Conservation (phyloP, 352 stramenopile genomes). For the Phytophthora tubulina region DNA sequence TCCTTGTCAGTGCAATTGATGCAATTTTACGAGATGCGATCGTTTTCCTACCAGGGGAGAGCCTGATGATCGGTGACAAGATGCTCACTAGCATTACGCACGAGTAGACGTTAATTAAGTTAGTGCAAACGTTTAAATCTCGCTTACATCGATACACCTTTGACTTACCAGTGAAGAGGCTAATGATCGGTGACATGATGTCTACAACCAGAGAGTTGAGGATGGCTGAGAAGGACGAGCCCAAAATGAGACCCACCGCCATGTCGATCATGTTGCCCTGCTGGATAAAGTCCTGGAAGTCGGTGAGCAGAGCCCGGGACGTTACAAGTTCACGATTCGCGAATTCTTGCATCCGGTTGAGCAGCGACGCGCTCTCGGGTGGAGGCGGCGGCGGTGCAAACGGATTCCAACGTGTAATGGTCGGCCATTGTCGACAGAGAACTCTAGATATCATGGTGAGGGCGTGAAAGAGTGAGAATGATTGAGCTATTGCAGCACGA, state of each 20-base stretch:
- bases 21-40: too few relatives aligned
- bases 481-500: too few relatives aligned
- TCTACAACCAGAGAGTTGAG: slow-evolving; percentile 70
- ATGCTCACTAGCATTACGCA: too few relatives aligned
- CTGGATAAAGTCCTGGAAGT: slow-evolving; percentile 75
- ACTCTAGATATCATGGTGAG: too few relatives aligned
- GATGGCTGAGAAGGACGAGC: slow-evolving; percentile 64
- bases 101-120: too few relatives aligned
- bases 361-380: background rate
- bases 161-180: slow-evolving; percentile 58
- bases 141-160: too few relatives aligned
- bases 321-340: background rate
- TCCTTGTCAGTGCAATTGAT: too few relatives aligned
- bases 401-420: background rate
- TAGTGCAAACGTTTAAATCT: too few relatives aligned
- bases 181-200: slow-evolving; percentile 65
- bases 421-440: too few relatives aligned
- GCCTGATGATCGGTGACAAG: too few relatives aligned
- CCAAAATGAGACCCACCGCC: slow-evolving; percentile 65
- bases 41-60: too few relatives aligned
- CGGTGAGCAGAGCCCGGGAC: slow-evolving; percentile 13
- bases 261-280: slow-evolving; percentile 74
- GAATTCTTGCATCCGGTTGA: slow-evolving; percentile 5
- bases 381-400: background rate
- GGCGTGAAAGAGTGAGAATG: too few relatives aligned